Base-by-base conservation (phyloP, 2,329 filamentous ascomycete species). In the Lithohypha guttulata region DNA sequence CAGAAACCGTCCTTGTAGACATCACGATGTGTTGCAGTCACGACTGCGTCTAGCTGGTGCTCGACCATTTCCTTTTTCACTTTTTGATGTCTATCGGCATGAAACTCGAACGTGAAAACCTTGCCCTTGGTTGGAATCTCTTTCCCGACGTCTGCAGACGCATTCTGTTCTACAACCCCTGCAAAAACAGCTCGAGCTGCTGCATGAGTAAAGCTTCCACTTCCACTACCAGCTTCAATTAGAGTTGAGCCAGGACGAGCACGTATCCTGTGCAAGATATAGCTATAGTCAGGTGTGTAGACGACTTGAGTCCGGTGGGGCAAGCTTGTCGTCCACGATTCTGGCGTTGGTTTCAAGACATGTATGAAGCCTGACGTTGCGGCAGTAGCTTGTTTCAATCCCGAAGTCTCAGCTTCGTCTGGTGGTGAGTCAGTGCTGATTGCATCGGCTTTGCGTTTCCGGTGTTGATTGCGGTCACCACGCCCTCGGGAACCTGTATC, bases 401-500 rank as follows among this genome's bases (percentile, higher is more conserved):
- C 42, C 29, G 39, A 18, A 34, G 43, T 47, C 7, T 47, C 47
- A 28, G 44, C 47, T 33, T 18, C 25, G 27, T 53, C 52, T 4
- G 48, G 54, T 5, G 38, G 22, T 8, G 35, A 34, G 18, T 46
- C 44, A 6, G 40, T 55, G 47, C 64, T 65, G 46, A 58, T 59
- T 34, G 63, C 60, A 22, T 56, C 56, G 13, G 56, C 65, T 38
- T 69, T 68, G 26, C 66, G 67, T 29, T 52, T 51, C 44, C 73
- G 70, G 28, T 61, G 64, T 17, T 57, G 59, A 38, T 66, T 64
- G 11, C 66, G 59, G 57, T 78, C 78, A 59, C 79, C 81, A 36
- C 81, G 73, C 22, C 85, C 85, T 51, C 86, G 71, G n/a, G 85
- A 91, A 9, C 87, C 86, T 0, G 87, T 95, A 54, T 95, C 84